These are phyloP conservation scores for Coffea canephora DNA, from an alignment of 257 asterid species.

Conservation along the genomic window DNA sequence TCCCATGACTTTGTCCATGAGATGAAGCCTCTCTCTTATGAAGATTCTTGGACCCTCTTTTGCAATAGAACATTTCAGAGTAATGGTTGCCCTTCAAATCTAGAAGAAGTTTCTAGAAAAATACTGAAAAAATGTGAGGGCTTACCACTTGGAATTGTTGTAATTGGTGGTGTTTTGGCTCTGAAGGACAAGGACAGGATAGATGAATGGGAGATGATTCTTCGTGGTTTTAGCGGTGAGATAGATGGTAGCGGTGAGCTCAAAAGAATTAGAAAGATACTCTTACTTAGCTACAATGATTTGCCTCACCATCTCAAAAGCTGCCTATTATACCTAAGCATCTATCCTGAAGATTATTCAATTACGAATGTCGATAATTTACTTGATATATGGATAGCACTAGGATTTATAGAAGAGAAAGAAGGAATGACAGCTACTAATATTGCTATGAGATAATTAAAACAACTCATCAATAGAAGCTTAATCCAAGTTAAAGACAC, in stretches of 20 bases:
- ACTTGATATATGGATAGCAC: neutral
- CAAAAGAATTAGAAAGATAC: neutral
- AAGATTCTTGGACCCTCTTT: constrained; percentile 21
- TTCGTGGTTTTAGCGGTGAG: neutral
- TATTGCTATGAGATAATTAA: too few species aligned
- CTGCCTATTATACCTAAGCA: constrained; percentile 36
- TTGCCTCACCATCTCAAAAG: constrained; percentile 36
- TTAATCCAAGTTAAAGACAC: too few species aligned
- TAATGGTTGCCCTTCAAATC: constrained; percentile 14
- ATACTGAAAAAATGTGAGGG: constrained; percentile 26
- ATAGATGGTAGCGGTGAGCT: constrained; percentile 25
- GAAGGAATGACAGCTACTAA: too few species aligned
- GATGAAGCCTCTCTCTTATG: constrained; percentile 4
- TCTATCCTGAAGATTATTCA: constrained; percentile 4
- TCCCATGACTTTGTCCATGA: constrained; percentile 3
- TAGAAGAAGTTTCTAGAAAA: neutral
- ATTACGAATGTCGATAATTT: neutral
- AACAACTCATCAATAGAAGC: too few species aligned
- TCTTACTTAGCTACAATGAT: constrained; percentile 20
- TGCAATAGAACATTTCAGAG: constrained; percentile 19
- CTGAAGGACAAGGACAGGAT: constrained; percentile 12
- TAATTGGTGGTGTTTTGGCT: constrained; percentile 28
- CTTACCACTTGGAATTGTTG: constrained; percentile 35
- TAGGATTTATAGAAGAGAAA: too few species aligned
- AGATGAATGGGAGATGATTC: constrained; percentile 29